phyloP scores from a whole-genome alignment of 2,329 filamentous ascomycete species.

The Clonostachys solani region DNA sequence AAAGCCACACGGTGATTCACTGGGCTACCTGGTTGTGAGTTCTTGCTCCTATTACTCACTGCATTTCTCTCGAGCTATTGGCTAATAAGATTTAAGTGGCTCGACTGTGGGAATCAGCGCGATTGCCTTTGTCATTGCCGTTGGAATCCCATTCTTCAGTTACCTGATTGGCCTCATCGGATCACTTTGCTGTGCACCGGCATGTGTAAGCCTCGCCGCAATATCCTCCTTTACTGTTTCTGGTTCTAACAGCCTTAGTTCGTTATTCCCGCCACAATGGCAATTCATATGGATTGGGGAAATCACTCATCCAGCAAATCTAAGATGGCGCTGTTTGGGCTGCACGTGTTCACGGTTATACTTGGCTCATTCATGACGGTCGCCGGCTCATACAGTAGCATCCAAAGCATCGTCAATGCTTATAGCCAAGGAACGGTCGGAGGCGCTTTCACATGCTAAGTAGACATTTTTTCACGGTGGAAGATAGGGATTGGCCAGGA shows the following conservation, averaged over 20 bases:
- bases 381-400: slow-evolving; percentile 15
- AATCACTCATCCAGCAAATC: slow-evolving; percentile 3
- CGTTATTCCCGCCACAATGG: slow-evolving; percentile 15
- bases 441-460: slow-evolving; percentile 10
- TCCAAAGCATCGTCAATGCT: slow-evolving; percentile 17
- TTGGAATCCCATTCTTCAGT: slow-evolving; percentile 15
- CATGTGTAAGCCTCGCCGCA: slow-evolving; percentile 11
- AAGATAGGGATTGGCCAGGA: not conserved
- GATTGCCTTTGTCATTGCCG: slow-evolving; percentile 11
- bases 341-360: slow-evolving; percentile 11
- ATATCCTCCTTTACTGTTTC: no score
- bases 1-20: slow-evolving; percentile 12
- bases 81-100: not conserved
- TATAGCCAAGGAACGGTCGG: slow-evolving; percentile 12
- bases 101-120: slow-evolving; percentile 11
- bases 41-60: not conserved
- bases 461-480: not conserved
- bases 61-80: not conserved
- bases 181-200: slow-evolving; percentile 17
- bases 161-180: slow-evolving; percentile 15
- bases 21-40: slow-evolving; percentile 18
- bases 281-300: slow-evolving; percentile 10
- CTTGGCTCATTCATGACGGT: slow-evolving; percentile 14
- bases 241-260: slow-evolving; percentile 3
- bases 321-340: slow-evolving; percentile 1